Evolutionary conservation across 257 asterid genomes (phyloP).

Genomic region (Primulina huaijiensis): DNA sequence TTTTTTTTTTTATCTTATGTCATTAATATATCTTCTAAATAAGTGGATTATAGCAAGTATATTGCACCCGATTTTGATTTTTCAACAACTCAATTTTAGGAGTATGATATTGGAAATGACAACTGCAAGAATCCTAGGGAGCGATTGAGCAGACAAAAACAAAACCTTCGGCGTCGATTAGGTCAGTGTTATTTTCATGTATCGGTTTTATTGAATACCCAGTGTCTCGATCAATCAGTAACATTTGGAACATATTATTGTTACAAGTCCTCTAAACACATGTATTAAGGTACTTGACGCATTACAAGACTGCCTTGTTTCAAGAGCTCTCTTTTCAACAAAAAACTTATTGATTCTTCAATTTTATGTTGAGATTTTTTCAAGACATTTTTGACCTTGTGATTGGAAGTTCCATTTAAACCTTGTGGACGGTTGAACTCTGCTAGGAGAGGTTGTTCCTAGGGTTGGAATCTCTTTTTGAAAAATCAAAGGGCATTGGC

Average conservation of each 20-base stretch:
- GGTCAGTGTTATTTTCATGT: slow-evolving; percentile 51
- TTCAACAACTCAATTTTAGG: slow-evolving; percentile 49
- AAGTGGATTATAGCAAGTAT: slow-evolving; percentile 4
- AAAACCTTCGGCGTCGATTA: slow-evolving; percentile 83
- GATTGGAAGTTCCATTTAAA: slow-evolving; percentile 1
- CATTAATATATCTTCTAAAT: slow-evolving; percentile 2
- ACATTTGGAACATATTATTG: slow-evolving; percentile 15
- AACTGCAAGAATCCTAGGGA: slow-evolving; percentile 80
- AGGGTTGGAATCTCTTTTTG: not conserved
- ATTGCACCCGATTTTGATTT: slow-evolving; percentile 8
- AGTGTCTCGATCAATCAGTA: slow-evolving; percentile 10
- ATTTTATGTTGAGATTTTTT: not conserved
- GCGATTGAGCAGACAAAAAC: slow-evolving; percentile 88
- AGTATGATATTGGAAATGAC: slow-evolving; percentile 81
- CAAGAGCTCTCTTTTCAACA: not conserved
- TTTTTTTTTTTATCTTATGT: slow-evolving; percentile 13
- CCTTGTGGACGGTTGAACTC: slow-evolving; percentile 12
- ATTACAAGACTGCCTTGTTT: slow-evolving; percentile 12
- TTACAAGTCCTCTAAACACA: slow-evolving; percentile 12
- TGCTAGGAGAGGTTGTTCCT: not conserved
- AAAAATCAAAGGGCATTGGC: not conserved
- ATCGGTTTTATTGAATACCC: slow-evolving; percentile 5
- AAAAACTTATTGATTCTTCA: not conserved
- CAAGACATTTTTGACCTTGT: not conserved
- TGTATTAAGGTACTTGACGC: not conserved